Evolutionary conservation across 306 rosid species (phyloP), one percentile per base, ranked within the genome.

Genomic region (Inga oerstediana): DNA sequence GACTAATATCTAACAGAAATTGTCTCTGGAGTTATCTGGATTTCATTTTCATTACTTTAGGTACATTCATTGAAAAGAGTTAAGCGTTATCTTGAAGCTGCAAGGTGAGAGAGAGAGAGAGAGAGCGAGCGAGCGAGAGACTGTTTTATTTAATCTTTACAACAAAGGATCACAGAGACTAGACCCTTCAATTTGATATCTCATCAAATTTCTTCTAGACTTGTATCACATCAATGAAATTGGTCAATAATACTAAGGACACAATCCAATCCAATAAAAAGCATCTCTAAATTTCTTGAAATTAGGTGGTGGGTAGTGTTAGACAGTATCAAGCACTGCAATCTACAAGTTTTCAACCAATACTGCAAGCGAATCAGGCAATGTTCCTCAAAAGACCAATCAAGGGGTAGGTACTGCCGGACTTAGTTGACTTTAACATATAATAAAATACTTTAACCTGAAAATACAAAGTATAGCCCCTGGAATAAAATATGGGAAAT

Each of bases 301-400:
- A 74, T 75, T 72, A 52, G 85, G 81, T 72, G 78, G 68, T 20
- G 16, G 68, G 61, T 72, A 22, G 11, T 56, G 75, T 43, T 43
- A 66, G 73, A 87, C 76, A 86, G 85, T 44, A 62, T 30, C 5
- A 72, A 44, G 69, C 32, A 64, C 68, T 16, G 0, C 66, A 74
- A 67, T 74, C 37, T 48, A 34, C 59, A 75, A 54, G 76, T 66
- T 4, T 72, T 72, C 76, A 72, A 72, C 59, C 13, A 72, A 72
- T 46, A 45, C 76, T 86, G 79, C 77, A 73, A 72, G 27, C 7
- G 80, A 37, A 62, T 49, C 80, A 61, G 52, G 70, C 85, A 45
- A 76, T 39, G 76, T 43, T 32, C 49, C 59, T 72, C 49, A 72
- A 77, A 77, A 77, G 91, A 82, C 75, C 84, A 84, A 74, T 52